Conservation (phyloP, 768 basidiomycete species). For the Crassisporium funariophilum region DNA sequence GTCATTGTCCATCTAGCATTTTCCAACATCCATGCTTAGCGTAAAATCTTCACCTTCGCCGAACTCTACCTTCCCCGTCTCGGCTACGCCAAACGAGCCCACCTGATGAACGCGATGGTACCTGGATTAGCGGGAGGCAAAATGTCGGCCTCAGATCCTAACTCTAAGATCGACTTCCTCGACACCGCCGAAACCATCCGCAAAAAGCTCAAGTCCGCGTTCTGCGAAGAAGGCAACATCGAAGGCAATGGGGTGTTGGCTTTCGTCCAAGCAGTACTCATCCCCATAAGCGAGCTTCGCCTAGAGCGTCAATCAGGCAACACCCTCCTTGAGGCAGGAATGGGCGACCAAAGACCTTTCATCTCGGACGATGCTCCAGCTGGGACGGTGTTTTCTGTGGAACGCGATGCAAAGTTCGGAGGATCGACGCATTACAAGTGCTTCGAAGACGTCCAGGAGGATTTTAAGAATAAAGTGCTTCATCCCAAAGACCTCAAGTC, state of each 20-base stretch:
- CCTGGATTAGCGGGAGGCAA: slow-evolving; percentile 94
- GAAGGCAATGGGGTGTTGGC: slow-evolving; percentile 87
- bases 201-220: slow-evolving; percentile 88
- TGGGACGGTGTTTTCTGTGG: slow-evolving; percentile 81
- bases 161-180: slow-evolving; percentile 98
- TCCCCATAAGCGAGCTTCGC: slow-evolving; percentile 81
- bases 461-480: slow-evolving; percentile 74
- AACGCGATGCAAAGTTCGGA: slow-evolving; percentile 79
- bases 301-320: slow-evolving; percentile 58
- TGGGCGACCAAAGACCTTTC: slow-evolving; percentile 64
- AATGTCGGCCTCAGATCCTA: slow-evolving; percentile 98
- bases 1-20: not conserved
- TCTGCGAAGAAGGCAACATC: slow-evolving; percentile 91
- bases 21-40: slow-evolving; percentile 44
- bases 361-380: slow-evolving; percentile 68
- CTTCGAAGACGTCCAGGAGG: slow-evolving; percentile 67
- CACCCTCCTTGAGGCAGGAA: slow-evolving; percentile 47
- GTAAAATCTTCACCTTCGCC: slow-evolving; percentile 98
- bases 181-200: slow-evolving; percentile 82
- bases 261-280: slow-evolving; percentile 85
- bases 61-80: slow-evolving; percentile 93
- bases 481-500: slow-evolving; percentile 92
- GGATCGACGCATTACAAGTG: slow-evolving; percentile 74
- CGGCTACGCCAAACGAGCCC: slow-evolving; percentile 92
- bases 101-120: slow-evolving; percentile 98